Conservation (phyloP, 2,329 filamentous ascomycete genomes). For the Colletotrichum sp. region DNA sequence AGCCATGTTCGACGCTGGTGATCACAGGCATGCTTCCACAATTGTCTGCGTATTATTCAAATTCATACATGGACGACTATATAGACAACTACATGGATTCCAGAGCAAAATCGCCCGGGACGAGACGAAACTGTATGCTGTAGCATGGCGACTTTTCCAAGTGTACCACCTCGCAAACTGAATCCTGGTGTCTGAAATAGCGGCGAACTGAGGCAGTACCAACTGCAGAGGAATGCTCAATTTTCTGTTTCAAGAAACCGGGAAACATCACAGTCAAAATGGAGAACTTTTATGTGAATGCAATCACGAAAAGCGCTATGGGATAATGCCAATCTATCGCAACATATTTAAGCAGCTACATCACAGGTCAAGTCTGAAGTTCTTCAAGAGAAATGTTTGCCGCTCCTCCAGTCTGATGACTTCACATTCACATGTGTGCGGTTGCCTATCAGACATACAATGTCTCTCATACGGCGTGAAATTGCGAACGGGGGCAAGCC, state of each 20-base stretch:
- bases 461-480: neutral
- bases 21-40: neutral
- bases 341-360: neutral
- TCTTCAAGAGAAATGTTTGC: neutral
- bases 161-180: neutral
- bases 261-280: neutral
- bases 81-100: too few species aligned
- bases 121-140: accelerated
- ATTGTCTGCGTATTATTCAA: neutral
- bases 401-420: too few species aligned
- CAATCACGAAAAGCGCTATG: accelerated
- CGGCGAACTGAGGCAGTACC: neutral
- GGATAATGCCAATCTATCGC: neutral
- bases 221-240: neutral
- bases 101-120: accelerated
- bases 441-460: neutral
- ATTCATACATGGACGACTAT: accelerated
- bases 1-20: too few species aligned
- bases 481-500: too few species aligned
- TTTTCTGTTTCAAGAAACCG: accelerated
- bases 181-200: neutral
- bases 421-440: neutral
- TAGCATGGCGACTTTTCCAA: neutral
- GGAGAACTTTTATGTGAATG: accelerated
- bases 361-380: accelerated